phyloP scores from a whole-genome alignment of 345 rosid genomes.

The Corchorus capsularis region DNA sequence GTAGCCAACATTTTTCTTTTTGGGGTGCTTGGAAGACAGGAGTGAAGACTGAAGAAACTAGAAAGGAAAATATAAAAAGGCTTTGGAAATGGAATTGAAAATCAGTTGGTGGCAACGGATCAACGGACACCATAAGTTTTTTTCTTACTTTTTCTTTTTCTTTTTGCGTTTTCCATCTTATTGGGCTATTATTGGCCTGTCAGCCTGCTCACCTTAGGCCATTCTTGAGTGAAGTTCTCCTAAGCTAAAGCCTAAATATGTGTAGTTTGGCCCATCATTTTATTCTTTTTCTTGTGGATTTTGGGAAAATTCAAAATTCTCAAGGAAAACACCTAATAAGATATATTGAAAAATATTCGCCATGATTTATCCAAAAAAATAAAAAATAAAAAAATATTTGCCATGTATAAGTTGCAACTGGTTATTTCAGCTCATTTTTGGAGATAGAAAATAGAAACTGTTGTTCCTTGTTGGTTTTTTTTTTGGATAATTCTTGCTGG shows the following conservation, averaged over 20 bases:
- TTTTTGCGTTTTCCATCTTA: neutral
- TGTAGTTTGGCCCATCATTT: neutral
- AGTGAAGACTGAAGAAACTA: neutral
- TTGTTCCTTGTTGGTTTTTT: too few species aligned
- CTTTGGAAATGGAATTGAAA: neutral
- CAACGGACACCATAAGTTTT: slow-evolving; percentile 39
- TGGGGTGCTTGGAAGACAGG: neutral
- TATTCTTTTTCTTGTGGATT: neutral
- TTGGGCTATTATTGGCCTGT: neutral
- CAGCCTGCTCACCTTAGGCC: neutral
- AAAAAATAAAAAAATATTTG: too few species aligned
- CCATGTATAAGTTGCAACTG: too few species aligned
- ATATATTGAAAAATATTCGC: too few species aligned
- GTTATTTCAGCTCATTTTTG: too few species aligned
- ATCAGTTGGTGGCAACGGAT: slow-evolving; percentile 24
- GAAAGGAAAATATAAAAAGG: too few species aligned
- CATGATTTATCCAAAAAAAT: too few species aligned
- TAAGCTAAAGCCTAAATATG: neutral
- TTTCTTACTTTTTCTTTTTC: neutral
- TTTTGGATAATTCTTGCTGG: too few species aligned
- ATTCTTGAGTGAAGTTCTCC: neutral
- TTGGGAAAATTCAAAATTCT: too few species aligned
- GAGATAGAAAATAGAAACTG: too few species aligned
- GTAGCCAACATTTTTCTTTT: slow-evolving; percentile 27
- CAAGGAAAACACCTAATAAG: too few species aligned